Conservation (phyloP, 2,329 filamentous ascomycete species). For the Xylariaceae sp. region DNA sequence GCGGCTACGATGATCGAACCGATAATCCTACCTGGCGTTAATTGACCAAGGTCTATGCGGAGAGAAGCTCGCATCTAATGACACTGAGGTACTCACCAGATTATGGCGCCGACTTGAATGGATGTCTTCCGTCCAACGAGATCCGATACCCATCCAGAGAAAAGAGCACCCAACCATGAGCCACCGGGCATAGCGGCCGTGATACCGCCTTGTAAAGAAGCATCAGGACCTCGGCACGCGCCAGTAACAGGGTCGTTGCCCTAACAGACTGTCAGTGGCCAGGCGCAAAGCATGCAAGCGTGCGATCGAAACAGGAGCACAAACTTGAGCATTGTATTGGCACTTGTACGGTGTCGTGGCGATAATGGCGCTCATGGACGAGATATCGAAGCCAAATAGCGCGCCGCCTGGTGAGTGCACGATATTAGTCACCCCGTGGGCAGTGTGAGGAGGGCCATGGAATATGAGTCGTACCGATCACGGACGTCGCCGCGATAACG, state of each 20-base stretch:
- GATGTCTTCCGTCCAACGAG: conserved; percentile 44
- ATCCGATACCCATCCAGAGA: conserved; percentile 58
- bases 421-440: conserved; percentile 3
- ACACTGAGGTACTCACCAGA: conserved; percentile 42
- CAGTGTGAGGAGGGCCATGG: not conserved
- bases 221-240: conserved; percentile 48
- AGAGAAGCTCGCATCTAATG: not conserved
- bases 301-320: not conserved
- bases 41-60: conserved; percentile 9
- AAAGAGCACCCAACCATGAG: conserved; percentile 61
- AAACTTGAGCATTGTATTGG: conserved; percentile 39
- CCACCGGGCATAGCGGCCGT: conserved; percentile 68
- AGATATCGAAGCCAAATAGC: conserved; percentile 44
- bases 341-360: conserved; percentile 40
- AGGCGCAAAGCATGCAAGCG: no score
- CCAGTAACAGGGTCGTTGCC: conserved; percentile 28
- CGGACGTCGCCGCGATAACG: conserved; percentile 41
- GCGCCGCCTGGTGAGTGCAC: conserved; percentile 33
- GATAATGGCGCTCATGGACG: conserved; percentile 44
- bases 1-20: conserved; percentile 46
- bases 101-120: conserved; percentile 47
- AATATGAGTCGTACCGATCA: conserved; percentile 36
- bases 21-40: conserved; percentile 38
- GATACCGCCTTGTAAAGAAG: conserved; percentile 57
- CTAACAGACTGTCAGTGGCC: conserved; percentile 10